Percentiles rank a stretch among this genome's conserved stretches.
phyloP scores from a whole-genome alignment of 2,329 filamentous ascomycete genomes.

The Canariomyces notabilis region DNA sequence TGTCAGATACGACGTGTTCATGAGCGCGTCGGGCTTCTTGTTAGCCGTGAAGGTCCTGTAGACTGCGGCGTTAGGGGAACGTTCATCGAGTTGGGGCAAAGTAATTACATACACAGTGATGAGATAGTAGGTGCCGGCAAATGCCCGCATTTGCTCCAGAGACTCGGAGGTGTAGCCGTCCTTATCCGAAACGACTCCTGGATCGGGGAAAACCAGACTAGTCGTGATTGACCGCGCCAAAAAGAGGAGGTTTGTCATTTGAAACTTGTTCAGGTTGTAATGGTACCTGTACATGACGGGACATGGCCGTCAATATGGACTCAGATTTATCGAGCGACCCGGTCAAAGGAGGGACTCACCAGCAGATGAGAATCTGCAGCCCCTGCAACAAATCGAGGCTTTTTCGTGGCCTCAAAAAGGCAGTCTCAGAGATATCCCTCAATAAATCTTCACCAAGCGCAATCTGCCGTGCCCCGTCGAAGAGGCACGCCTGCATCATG shows the following conservation, averaged over 20 bases:
- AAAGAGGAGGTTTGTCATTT: conserved; percentile 46
- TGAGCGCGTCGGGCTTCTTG: conserved; percentile 44
- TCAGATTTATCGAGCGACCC: neutral
- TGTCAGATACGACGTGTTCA: conserved; percentile 42
- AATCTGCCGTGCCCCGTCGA: conserved; percentile 41
- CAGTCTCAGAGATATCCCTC: conserved; percentile 37
- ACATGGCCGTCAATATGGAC: neutral
- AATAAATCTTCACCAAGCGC: conserved; percentile 41
- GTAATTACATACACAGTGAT: conserved; percentile 39
- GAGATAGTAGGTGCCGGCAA: conserved; percentile 46
- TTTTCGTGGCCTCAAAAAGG: conserved; percentile 38
- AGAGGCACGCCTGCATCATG: conserved; percentile 41
- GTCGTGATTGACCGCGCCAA: conserved; percentile 43
- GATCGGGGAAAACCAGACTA: conserved; percentile 36
- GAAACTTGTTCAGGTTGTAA: conserved; percentile 44
- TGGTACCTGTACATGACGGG: conserved; percentile 36
- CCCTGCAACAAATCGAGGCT: conserved; percentile 45
- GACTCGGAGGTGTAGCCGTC: conserved; percentile 26
- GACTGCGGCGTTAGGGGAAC: neutral
- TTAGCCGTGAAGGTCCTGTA: conserved; percentile 30
- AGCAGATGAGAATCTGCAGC: conserved; percentile 41
- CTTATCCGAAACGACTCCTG: conserved; percentile 18
- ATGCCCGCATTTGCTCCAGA: conserved; percentile 43
- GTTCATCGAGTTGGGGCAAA: neutral
- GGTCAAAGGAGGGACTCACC: conserved; percentile 31